A percentile compares a stretch with the other conserved stretches of the same genome.
Evolutionary conservation across 257 asterid species (phyloP).

Genomic region (Rehmannia glutinosa): DNA sequence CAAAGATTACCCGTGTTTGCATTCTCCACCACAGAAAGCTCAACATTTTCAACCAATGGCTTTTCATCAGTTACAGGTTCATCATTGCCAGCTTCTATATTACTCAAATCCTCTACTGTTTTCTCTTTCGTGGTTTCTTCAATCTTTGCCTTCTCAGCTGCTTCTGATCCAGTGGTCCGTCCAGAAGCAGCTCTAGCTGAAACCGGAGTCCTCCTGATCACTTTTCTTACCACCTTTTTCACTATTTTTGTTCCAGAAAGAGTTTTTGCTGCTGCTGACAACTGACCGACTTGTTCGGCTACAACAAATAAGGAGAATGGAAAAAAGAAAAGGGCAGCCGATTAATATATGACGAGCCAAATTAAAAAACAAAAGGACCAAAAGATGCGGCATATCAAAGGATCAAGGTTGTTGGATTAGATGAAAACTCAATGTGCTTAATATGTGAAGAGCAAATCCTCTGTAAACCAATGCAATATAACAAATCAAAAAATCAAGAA

Average conservation of each 20-base stretch:
- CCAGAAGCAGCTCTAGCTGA: slow-evolving; percentile 24
- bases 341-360: neutral
- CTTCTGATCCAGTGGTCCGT: slow-evolving; percentile 19
- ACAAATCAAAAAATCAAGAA: neutral
- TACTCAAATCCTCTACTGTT: slow-evolving; percentile 4
- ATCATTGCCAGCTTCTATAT: slow-evolving; percentile 10
- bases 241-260: slow-evolving; percentile 26
- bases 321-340: neutral
- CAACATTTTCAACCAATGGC: slow-evolving; percentile 11
- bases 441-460: neutral
- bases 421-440: neutral
- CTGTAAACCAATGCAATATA: neutral
- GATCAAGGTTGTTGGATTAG: neutral
- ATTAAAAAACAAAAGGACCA: neutral
- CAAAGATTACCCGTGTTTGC: slow-evolving; percentile 12
- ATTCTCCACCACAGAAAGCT: slow-evolving; percentile 18
- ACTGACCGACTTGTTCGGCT: slow-evolving; percentile 32
- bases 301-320: slow-evolving; percentile 9
- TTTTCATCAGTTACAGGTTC: slow-evolving; percentile 19
- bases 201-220: slow-evolving; percentile 28
- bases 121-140: slow-evolving; percentile 10
- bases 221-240: slow-evolving; percentile 40
- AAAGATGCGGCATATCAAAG: neutral
- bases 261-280: slow-evolving; percentile 29
- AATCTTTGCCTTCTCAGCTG: neutral